Evolutionary conservation across 2,329 filamentous ascomycete species (phyloP).

Genomic region (Exophiala oligosperma): DNA sequence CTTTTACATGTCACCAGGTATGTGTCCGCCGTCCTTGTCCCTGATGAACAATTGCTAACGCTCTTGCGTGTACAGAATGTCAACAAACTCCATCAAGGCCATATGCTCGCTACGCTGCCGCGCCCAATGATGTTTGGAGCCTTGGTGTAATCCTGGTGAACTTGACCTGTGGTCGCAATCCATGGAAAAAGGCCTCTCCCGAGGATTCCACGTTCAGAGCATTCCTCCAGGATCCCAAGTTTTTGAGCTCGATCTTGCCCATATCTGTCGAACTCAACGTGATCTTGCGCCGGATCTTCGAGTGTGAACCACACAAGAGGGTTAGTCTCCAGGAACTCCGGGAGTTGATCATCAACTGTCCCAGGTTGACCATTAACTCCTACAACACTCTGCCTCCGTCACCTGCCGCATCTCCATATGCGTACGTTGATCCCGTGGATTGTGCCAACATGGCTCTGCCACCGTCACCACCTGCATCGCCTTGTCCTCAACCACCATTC

Average conservation of each 20-base stretch:
- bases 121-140: constrained; percentile 96
- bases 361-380: constrained; percentile 61
- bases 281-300: constrained; percentile 85
- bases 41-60: constrained; percentile 25
- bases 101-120: constrained; percentile 79
- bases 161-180: constrained; percentile 94
- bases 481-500: constrained; percentile 20
- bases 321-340: constrained; percentile 80
- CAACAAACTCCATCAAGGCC: constrained; percentile 72
- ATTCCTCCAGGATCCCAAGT: constrained; percentile 79
- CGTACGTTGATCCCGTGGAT: constrained; percentile 37
- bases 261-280: constrained; percentile 85
- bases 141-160: constrained; percentile 98
- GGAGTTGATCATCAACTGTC: constrained; percentile 72
- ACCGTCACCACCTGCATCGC: constrained; percentile 35
- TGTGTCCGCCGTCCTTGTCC: constrained; percentile 34
- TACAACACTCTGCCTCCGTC: constrained; percentile 43
- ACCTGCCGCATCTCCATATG: constrained; percentile 35
- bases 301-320: constrained; percentile 77
- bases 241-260: constrained; percentile 89
- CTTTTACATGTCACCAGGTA: constrained; percentile 99
- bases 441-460: constrained; percentile 39
- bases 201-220: constrained; percentile 95
- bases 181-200: constrained; percentile 93
- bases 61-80: constrained; percentile 66